Evolutionary conservation across 305 asterid genomes (phyloP), one percentile per base, ranked within the genome.

Genomic region (Withania somnifera): DNA sequence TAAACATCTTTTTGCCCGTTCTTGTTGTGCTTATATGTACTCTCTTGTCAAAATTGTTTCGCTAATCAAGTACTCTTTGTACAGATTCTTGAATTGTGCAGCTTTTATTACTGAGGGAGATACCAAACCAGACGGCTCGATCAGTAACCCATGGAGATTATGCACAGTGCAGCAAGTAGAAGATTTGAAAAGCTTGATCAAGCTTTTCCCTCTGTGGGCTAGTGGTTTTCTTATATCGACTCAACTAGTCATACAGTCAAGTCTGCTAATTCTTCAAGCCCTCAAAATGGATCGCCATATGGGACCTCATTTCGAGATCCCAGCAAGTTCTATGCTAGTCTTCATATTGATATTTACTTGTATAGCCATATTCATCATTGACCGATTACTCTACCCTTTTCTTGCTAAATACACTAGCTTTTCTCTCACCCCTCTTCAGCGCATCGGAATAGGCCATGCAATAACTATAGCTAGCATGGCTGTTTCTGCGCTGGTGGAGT

Each of bases 81-180:
- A 5, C 86, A 93, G 97, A 90, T 90, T 95, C 75, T 82, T 93
- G 84, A 95, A 93, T 79, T 91, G 91, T 17, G 97, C 93, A 80
- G 93, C 97, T 19, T 54, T 93, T 51, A 84, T 77, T 81, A 85
- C 68, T 11, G 94, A 90, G 77, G 91, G 86, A 75, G 92, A 88
- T 53, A 76, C 81, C 2, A 28, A 45, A 6, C 22, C 85, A 73
- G 77, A 84, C 20, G 91, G 88, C 15, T 50, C 83, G 20, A 60
- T 80, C 66, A 71, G 82, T 28, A 80, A 82, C 30, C 90, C 84
- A 9, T 89, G 95, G 94, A 83, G 73, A 30, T 15, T 71, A 34
- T 89, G 94, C 77, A 88, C 93, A 10, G 89, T 93, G n/a, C 84
- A 87, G 32, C 88, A 95, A 90, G 93, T 92, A 0, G 98, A 93